A percentile compares a stretch with the other conserved stretches of the same genome.
These are phyloP conservation scores for Prunus yedoensis DNA, from an alignment of 331 rosid species.

Conservation along the genomic window DNA sequence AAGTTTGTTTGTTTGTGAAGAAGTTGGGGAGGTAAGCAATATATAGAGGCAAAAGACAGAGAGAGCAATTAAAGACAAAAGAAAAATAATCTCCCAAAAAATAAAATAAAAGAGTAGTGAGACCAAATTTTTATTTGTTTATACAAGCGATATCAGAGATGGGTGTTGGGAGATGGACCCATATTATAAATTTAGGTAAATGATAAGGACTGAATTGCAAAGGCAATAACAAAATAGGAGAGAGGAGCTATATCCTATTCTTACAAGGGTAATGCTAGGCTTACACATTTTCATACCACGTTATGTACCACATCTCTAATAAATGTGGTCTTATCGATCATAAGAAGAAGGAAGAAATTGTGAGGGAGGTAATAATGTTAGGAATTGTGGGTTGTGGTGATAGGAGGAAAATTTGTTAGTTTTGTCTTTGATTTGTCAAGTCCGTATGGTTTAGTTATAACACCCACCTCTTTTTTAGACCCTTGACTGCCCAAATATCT, in stretches of 20 bases:
- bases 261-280: no score
- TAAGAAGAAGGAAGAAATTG: no score
- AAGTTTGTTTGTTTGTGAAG: neutral
- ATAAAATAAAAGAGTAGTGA: neutral
- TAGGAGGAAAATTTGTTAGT: no score
- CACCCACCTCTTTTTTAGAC: neutral
- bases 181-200: neutral
- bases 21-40: neutral
- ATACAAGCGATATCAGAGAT: rapidly evolving
- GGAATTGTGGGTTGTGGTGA: no score
- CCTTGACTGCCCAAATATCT: neutral
- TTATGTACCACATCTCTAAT: no score
- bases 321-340: neutral
- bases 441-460: neutral
- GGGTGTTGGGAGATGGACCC: no score
- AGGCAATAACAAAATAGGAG: neutral
- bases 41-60: neutral
- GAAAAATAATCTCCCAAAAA: neutral
- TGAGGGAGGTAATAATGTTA: neutral
- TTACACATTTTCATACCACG: no score
- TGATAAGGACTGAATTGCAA: neutral
- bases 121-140: neutral
- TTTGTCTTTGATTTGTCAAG: neutral
- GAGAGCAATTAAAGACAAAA: neutral
- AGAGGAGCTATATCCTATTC: neutral